A percentile compares a stretch with the other conserved stretches of the same genome.
These are phyloP conservation scores for Salix brachista DNA, from an alignment of 345 rosid genomes.

Conservation along the genomic window DNA sequence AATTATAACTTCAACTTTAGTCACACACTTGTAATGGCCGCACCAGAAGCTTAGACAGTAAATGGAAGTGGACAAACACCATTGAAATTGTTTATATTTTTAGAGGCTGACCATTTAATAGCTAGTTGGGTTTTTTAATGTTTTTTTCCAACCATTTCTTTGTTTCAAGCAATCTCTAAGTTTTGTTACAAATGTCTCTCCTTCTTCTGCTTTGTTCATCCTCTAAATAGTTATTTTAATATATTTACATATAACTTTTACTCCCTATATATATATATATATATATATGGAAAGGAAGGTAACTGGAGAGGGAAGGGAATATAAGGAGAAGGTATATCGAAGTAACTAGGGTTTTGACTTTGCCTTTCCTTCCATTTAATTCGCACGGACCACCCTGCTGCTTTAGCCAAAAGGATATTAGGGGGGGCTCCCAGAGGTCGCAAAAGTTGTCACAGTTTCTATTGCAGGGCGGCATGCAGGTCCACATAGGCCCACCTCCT, in stretches of 20 bases:
- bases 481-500: neutral
- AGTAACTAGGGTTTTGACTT: conserved; percentile 1
- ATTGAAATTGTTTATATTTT: too few relatives aligned
- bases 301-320: neutral
- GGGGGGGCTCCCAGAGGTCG: neutral
- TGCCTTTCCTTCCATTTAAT: neutral
- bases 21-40: too few relatives aligned
- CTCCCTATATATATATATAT: neutral
- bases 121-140: too few relatives aligned
- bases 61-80: too few relatives aligned
- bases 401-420: neutral
- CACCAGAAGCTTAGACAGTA: too few relatives aligned
- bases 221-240: neutral
- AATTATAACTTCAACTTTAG: too few relatives aligned
- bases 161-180: too few relatives aligned
- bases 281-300: neutral
- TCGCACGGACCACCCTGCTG: conserved; percentile 4
- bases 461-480: conserved; percentile 10
- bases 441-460: neutral
- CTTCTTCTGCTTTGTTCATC: too few relatives aligned
- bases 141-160: too few relatives aligned
- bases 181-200: too few relatives aligned
- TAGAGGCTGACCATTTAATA: too few relatives aligned
- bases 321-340: neutral
- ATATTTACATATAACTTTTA: neutral